phyloP scores from a whole-genome alignment of 306 rosid species.

The Quercus alba region DNA sequence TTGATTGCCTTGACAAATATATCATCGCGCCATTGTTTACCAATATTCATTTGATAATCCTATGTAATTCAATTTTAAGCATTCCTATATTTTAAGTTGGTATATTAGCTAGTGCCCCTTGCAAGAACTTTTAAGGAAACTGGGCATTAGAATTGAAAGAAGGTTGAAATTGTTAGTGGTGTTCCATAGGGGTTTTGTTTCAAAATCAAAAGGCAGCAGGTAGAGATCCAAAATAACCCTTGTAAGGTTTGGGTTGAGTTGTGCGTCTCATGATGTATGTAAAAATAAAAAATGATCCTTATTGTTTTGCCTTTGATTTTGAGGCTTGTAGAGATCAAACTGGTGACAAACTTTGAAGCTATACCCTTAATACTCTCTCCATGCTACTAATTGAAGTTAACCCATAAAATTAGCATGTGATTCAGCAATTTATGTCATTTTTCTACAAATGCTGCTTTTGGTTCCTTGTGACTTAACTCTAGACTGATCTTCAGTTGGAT shows the following conservation, averaged over 20 bases:
- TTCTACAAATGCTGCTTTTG: not conserved
- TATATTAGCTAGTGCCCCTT: not conserved
- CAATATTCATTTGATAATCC: not conserved
- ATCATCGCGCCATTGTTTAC: not conserved
- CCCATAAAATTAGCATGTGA: not conserved
- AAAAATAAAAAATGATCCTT: not conserved
- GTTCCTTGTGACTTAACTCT: too few species aligned
- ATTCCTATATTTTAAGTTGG: not conserved
- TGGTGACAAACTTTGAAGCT: not conserved
- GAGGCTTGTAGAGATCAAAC: not conserved
- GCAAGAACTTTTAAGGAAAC: not conserved
- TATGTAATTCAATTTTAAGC: not conserved
- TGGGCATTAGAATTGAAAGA: not conserved
- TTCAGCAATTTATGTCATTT: not conserved
- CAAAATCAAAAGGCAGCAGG: not conserved
- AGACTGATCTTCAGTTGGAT: too few species aligned
- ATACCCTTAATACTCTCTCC: not conserved
- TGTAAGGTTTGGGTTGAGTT: not conserved
- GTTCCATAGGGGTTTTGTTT: not conserved
- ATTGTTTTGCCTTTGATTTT: not conserved
- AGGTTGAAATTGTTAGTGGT: too few species aligned
- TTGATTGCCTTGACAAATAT: not conserved
- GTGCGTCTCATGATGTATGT: not conserved
- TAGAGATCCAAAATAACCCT: not conserved
- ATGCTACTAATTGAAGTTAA: not conserved